These are phyloP conservation scores for Penicillium verrucosum DNA, from an alignment of 2,329 filamentous ascomycete genomes.

Conservation along the genomic window DNA sequence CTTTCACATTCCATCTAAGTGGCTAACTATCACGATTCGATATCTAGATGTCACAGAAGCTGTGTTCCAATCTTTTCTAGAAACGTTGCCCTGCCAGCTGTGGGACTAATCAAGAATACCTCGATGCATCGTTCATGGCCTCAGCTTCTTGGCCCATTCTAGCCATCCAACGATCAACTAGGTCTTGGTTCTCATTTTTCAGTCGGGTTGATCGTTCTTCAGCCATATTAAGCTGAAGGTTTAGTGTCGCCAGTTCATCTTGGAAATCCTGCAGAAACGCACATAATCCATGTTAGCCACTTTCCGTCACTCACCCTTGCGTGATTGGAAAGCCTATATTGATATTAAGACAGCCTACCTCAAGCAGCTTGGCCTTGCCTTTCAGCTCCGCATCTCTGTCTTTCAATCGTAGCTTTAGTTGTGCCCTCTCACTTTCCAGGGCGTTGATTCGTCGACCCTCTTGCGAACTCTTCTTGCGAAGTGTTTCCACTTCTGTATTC, in stretches of 20 bases:
- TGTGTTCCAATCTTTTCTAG: neutral
- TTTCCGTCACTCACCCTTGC: neutral
- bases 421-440: conserved; percentile 60
- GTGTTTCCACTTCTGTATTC: conserved; percentile 60
- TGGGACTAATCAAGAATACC: conserved; percentile 38
- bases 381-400: conserved; percentile 83
- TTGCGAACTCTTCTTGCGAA: conserved; percentile 59
- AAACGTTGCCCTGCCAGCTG: neutral
- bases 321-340: neutral
- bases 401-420: conserved; percentile 63
- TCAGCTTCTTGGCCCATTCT: conserved; percentile 82
- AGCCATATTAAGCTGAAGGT: conserved; percentile 81
- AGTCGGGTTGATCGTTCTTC: conserved; percentile 72
- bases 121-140: conserved; percentile 68
- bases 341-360: conserved; percentile 49
- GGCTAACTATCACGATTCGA: neutral
- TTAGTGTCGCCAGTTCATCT: conserved; percentile 85
- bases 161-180: conserved; percentile 89
- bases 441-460: conserved; percentile 61
- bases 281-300: conserved; percentile 8
- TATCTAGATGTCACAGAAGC: neutral
- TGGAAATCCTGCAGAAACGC: conserved; percentile 64
- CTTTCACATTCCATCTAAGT: neutral
- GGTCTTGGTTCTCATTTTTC: conserved; percentile 77
- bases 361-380: conserved; percentile 77